Evolutionary conservation across 805 yeast genomes (phyloP).

Genomic region (Pichia membranifaciens): DNA sequence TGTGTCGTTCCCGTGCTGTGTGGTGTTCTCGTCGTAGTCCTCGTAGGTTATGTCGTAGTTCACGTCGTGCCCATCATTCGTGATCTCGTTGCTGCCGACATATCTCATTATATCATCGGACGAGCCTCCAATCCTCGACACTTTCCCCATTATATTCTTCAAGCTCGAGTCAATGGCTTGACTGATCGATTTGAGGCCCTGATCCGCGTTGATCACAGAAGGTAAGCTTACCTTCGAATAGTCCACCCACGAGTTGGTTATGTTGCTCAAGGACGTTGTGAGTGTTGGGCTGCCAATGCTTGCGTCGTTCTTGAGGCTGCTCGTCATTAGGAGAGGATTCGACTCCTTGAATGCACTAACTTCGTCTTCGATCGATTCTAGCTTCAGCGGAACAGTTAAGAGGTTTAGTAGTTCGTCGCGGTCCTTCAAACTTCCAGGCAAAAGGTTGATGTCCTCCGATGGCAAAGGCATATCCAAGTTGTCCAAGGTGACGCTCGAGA

Average conservation of each 20-base stretch:
- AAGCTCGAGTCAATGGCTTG: conserved; percentile 33
- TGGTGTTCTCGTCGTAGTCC: background rate
- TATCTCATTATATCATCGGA: conserved; percentile 8
- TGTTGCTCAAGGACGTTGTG: conserved; percentile 1
- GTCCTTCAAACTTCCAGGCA: conserved; percentile 6
- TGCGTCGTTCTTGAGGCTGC: background rate
- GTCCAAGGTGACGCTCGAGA: conserved; percentile 29
- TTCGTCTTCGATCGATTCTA: conserved; percentile 27
- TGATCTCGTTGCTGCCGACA: background rate
- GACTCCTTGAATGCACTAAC: conserved; percentile 16
- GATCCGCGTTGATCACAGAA: conserved; percentile 30
- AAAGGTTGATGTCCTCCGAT: conserved; percentile 10
- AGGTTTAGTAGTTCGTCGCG: conserved; percentile 6
- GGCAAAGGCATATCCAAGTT: conserved; percentile 25
- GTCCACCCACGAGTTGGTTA: conserved; percentile 14
- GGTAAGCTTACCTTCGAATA: conserved; percentile 14
- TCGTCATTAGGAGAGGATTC: conserved; percentile 8
- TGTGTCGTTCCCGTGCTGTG: conserved; percentile 5
- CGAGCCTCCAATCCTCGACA: conserved; percentile 25
- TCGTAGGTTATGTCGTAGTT: background rate
- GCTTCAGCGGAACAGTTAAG: conserved; percentile 20
- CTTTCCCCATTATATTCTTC: conserved; percentile 29
- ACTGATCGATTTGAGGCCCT: conserved; percentile 31
- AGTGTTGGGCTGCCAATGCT: conserved; percentile 1
- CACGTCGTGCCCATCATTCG: background rate